Percentiles rank a stretch among this genome's conserved stretches.
Conservation (phyloP, 208 protist species). For the Acanthamoeba rhysodes region DNA sequence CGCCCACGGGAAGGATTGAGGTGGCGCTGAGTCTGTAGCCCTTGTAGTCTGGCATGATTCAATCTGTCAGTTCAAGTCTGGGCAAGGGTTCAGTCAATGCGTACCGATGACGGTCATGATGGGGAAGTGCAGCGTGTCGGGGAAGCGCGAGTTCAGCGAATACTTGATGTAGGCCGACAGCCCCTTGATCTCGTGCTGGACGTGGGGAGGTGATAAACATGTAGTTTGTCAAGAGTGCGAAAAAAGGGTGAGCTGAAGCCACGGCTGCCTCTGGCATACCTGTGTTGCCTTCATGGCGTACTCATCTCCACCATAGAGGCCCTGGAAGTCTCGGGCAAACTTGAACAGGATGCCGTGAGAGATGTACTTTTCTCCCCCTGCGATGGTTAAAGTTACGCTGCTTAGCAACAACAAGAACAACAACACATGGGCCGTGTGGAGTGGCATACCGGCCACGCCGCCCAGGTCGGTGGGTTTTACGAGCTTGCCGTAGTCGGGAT, state of each 20-base stretch:
- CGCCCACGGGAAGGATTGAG: constrained; percentile 33
- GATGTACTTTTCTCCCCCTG: constrained; percentile 57
- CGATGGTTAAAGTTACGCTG: background rate
- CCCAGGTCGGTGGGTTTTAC: background rate
- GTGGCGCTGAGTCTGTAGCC: constrained; percentile 47
- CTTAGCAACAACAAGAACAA: too few relatives aligned
- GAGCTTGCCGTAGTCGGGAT: background rate
- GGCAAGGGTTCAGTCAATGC: background rate
- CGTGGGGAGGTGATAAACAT: background rate
- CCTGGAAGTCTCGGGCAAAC: constrained; percentile 1
- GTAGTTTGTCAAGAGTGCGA: background rate
- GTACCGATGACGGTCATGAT: constrained; percentile 65
- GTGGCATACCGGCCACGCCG: background rate
- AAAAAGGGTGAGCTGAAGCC: background rate
- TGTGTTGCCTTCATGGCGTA: constrained; percentile 60
- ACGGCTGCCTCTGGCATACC: background rate
- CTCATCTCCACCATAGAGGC: constrained; percentile 58
- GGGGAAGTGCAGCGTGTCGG: constrained; percentile 28
- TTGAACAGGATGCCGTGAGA: constrained; percentile 70
- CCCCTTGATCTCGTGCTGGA: constrained; percentile 64
- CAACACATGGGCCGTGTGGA: too few relatives aligned
- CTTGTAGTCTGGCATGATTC: background rate
- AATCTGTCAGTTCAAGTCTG: background rate
- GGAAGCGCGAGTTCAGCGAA: constrained; percentile 19
- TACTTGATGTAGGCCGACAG: constrained; percentile 50